Evolutionary conservation across 2,329 filamentous ascomycete species (phyloP), one percentile per base, ranked within the genome.

Genomic region (Aspergillus awamori): DNA sequence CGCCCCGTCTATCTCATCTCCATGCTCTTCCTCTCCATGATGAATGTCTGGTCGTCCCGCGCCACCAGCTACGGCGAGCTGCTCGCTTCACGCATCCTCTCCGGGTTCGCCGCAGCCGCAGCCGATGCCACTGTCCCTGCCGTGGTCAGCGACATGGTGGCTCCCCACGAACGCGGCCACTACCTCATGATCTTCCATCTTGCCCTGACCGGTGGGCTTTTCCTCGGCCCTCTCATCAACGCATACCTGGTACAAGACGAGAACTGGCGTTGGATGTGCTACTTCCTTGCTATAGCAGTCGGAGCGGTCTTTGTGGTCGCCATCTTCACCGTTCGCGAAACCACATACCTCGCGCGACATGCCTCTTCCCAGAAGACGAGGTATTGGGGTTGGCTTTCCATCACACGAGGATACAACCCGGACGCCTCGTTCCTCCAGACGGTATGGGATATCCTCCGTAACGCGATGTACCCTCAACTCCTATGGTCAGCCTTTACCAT

Each of bases 131-230:
- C 73, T 1, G 74, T 76, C 1, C 73, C 75, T 0, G 71, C 71
- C 8, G 70, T 74, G 0, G 76, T 76, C 1, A 69, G 70, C 2
- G 76, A 79, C 53, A 68, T 79, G 66, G 75, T 77, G 38, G 69
- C 67, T 33, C 62, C 70, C 8, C 67, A 76, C 17, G 67, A 76
- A 43, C 69, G 76, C 11, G 77, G 75, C 1, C 69, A 73, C 39
- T 73, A 70, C 39, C 68, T 78, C 67, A 78, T 78, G 75, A 69
- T 74, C 39, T 78, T 79, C 53, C 70, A 76, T 48, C 58, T 77
- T 8, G 73, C 76, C 6, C 60, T 79, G 51, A 70, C 73, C 0
- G 66, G 67, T 20, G 77, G 77, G 1, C 65, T 77, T 8, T 79
- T 77, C 51, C 52, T 79, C 7, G 77, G 76, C 0, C 74, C 76